phyloP scores from a whole-genome alignment of 2,329 filamentous ascomycete genomes.

The Basipetospora chlamydospora region DNA sequence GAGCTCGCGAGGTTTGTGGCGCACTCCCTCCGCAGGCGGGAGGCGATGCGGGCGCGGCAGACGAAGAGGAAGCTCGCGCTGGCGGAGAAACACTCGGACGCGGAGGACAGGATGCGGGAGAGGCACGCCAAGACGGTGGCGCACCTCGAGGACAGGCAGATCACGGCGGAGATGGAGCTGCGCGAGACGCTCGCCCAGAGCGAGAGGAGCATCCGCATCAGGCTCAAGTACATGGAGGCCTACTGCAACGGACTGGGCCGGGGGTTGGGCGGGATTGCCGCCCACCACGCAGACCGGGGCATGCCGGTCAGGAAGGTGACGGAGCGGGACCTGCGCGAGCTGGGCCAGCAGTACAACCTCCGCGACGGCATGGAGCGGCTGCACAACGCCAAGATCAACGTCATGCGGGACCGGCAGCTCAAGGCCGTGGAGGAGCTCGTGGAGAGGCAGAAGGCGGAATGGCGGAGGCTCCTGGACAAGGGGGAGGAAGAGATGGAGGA shows the following conservation, averaged over 20 bases:
- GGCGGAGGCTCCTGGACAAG: constrained; percentile 28
- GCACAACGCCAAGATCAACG: constrained; percentile 47
- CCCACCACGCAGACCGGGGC: constrained; percentile 14
- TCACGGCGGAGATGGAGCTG: constrained; percentile 48
- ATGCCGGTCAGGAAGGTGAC: constrained; percentile 41
- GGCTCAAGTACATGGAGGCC: constrained; percentile 51
- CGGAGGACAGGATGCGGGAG: constrained; percentile 37
- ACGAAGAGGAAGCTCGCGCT: constrained; percentile 29
- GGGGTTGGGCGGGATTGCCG: constrained; percentile 10
- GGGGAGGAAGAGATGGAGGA: constrained; percentile 32
- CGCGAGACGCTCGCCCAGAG: constrained; percentile 38
- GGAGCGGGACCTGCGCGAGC: constrained; percentile 41
- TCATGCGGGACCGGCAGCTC: constrained; percentile 48
- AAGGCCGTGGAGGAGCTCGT: constrained; percentile 46
- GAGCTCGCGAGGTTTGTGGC: constrained; percentile 37
- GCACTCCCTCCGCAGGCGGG: constrained; percentile 33
- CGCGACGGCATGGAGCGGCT: constrained; percentile 44
- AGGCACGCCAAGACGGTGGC: constrained; percentile 36
- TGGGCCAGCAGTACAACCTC: constrained; percentile 46
- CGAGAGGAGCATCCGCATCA: constrained; percentile 39
- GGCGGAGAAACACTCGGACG: constrained; percentile 30
- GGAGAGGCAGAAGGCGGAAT: constrained; percentile 37
- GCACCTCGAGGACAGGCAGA: constrained; percentile 46
- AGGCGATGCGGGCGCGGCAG: constrained; percentile 36
- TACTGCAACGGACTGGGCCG: constrained; percentile 42